Evolutionary conservation across 345 rosid genomes (phyloP).

Genomic region (Syzygium grande): DNA sequence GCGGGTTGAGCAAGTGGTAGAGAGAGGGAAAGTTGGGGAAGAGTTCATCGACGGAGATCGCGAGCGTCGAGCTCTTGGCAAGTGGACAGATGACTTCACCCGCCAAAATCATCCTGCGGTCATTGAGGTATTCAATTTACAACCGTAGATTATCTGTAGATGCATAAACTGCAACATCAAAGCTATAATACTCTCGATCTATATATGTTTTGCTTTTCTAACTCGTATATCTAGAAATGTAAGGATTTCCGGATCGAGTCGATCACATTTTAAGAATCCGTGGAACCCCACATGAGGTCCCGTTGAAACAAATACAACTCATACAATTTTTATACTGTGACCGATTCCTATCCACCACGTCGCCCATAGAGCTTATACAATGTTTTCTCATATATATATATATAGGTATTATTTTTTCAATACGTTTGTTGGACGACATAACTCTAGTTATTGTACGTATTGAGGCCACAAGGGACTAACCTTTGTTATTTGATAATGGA

Average conservation of each 20-base stretch:
- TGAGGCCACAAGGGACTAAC: neutral
- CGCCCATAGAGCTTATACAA: neutral
- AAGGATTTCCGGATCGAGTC: neutral
- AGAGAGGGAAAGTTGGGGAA: slow-evolving; percentile 29
- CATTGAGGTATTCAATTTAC: slow-evolving; percentile 31
- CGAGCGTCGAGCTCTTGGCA: slow-evolving; percentile 17
- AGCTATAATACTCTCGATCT: neutral
- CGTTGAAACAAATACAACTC: neutral
- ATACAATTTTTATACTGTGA: accelerated
- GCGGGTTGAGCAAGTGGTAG: slow-evolving; percentile 34
- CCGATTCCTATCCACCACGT: neutral
- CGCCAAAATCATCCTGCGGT: slow-evolving; percentile 57
- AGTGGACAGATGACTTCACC: slow-evolving; percentile 39
- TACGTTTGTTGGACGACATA: neutral
- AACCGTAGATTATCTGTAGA: neutral
- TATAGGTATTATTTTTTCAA: neutral
- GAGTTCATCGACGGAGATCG: slow-evolving; percentile 10
- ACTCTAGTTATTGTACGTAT: neutral
- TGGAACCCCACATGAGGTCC: neutral
- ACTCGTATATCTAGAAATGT: neutral
- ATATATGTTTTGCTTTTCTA: neutral
- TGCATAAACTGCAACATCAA: neutral
- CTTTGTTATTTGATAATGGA: neutral
- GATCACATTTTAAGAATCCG: neutral
- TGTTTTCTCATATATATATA: neutral